These are phyloP conservation scores for Cystoderma amianthinum DNA, from an alignment of 768 basidiomycete genomes.

Conservation along the genomic window DNA sequence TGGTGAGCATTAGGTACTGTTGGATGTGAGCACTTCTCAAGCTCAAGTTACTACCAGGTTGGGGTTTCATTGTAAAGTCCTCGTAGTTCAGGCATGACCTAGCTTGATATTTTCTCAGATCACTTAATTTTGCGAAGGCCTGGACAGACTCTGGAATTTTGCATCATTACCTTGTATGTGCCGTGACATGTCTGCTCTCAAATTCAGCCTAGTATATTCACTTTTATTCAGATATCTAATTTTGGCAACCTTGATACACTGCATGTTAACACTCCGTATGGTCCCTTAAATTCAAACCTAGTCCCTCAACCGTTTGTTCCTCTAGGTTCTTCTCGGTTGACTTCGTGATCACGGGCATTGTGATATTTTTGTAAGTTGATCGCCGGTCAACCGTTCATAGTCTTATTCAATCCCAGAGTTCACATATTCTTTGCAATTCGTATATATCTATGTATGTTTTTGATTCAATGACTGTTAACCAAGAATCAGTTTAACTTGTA, in stretches of 20 bases:
- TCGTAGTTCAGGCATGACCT: background rate
- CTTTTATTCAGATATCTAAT: background rate
- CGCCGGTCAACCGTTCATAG: background rate
- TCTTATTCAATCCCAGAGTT: background rate
- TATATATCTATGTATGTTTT: background rate
- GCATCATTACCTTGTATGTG: slow-evolving; percentile 3
- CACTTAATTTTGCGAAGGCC: background rate
- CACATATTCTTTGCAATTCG: background rate
- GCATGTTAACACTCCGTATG: background rate
- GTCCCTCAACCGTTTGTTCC: background rate
- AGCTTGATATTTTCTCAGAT: background rate
- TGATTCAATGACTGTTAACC: background rate
- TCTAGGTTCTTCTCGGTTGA: background rate
- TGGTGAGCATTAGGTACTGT: background rate
- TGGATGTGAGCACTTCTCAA: background rate
- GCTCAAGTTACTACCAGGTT: background rate
- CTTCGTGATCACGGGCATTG: background rate
- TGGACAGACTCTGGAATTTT: background rate
- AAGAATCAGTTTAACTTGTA: background rate
- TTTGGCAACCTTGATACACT: background rate
- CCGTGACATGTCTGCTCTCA: background rate
- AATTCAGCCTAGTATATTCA: background rate
- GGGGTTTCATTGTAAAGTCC: background rate
- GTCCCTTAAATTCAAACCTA: background rate
- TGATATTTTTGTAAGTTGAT: background rate